phyloP scores from a whole-genome alignment of 2,329 filamentous ascomycete genomes.

The Pseudogymnoascus verrucosus region DNA sequence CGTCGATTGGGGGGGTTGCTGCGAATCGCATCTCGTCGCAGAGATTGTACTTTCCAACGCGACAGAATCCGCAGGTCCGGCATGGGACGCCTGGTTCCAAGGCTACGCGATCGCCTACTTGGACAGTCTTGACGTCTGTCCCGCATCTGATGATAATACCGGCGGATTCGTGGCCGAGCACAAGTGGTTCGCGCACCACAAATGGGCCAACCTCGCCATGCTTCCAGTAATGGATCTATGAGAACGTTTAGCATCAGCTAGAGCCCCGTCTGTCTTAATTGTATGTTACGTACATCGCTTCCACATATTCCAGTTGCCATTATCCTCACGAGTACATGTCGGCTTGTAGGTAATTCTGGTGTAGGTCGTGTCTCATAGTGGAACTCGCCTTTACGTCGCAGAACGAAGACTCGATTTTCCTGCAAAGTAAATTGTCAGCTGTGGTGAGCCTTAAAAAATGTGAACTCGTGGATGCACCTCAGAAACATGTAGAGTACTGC shows the following conservation, averaged over 20 bases:
- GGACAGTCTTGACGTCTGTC: slow-evolving; percentile 33
- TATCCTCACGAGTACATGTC: slow-evolving; percentile 8
- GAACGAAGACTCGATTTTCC: not conserved
- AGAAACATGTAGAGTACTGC: not conserved
- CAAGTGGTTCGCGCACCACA: slow-evolving; percentile 35
- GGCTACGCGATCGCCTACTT: slow-evolving; percentile 38
- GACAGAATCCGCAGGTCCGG: slow-evolving; percentile 30
- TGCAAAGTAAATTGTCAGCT: not conserved
- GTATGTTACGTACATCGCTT: slow-evolving; percentile 42
- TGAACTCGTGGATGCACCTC: not conserved
- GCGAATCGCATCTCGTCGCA: slow-evolving; percentile 34
- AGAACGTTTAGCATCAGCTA: not conserved
- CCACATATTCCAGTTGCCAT: slow-evolving; percentile 53
- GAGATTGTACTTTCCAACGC: slow-evolving; percentile 33
- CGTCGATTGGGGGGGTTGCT: slow-evolving; percentile 32
- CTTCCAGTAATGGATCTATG: slow-evolving; percentile 29
- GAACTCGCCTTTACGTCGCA: slow-evolving; percentile 10
- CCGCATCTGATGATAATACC: slow-evolving; percentile 36
- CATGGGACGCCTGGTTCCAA: slow-evolving; percentile 43
- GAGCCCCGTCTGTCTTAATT: not conserved
- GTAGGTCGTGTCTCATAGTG: slow-evolving; percentile 8
- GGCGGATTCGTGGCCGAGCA: slow-evolving; percentile 40
- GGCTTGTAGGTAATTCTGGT: not conserved
- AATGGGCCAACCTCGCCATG: slow-evolving; percentile 41
- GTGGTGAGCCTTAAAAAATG: not conserved